phyloP scores from a whole-genome alignment of 768 basidiomycete species.

The Russula emetica region DNA sequence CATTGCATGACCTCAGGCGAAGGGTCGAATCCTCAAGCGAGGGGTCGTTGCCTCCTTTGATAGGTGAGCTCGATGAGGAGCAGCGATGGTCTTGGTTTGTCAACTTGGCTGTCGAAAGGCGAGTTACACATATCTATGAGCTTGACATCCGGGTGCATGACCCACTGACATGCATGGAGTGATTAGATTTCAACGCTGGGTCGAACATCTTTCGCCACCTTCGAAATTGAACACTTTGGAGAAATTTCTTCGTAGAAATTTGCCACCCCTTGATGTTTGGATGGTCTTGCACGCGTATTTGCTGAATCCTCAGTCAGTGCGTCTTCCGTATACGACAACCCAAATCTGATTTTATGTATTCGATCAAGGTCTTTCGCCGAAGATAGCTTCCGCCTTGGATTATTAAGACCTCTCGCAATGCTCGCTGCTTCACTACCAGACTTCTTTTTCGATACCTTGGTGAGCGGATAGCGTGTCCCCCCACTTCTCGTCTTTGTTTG shows the following conservation, averaged over 20 bases:
- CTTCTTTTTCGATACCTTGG: constrained; percentile 13
- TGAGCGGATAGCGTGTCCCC: constrained; percentile 11
- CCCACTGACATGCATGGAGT: neutral
- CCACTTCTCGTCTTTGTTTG: neutral
- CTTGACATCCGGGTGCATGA: neutral
- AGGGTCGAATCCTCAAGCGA: constrained; percentile 8
- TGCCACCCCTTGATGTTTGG: constrained; percentile 40
- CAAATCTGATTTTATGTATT: neutral
- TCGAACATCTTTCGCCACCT: constrained; percentile 21
- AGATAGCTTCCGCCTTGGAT: constrained; percentile 26
- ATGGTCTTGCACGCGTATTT: constrained; percentile 45
- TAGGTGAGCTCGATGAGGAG: constrained; percentile 29
- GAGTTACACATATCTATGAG: neutral
- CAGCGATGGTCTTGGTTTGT: constrained; percentile 42
- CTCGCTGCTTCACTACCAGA: neutral
- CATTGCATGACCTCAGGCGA: constrained; percentile 15
- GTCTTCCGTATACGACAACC: no score
- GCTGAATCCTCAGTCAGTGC: constrained; percentile 37
- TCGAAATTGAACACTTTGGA: constrained; percentile 29
- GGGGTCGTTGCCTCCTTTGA: constrained; percentile 5
- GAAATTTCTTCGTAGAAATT: constrained; percentile 29
- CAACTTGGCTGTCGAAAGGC: constrained; percentile 39
- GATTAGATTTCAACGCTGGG: constrained; percentile 39
- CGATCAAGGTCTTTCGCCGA: constrained; percentile 30
- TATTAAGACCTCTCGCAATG: constrained; percentile 1